Base-by-base conservation (phyloP, 306 rosid species). In the Glycyrrhiza uralensis region DNA sequence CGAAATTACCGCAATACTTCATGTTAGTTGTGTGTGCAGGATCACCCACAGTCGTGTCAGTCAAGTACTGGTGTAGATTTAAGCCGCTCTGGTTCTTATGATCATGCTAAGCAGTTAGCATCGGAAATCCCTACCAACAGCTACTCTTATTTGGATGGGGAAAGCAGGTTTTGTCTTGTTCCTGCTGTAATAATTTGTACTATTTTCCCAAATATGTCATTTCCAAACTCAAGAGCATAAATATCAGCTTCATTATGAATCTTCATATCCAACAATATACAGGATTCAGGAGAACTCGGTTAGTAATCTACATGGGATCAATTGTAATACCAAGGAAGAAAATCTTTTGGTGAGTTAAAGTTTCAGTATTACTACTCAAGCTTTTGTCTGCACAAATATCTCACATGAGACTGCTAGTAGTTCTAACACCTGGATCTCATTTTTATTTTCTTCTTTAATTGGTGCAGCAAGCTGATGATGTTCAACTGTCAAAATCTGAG, bases 21-120 rank as follows among this genome's bases (percentile, higher is more conserved):
- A 20, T 76, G 24, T 68, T 57, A 36, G 19, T 47, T 80, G 68
- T 54, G 33, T 55, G 60, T 86, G 80, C 80, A 87, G 96, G 92
- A 87, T 79, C 81, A 66, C 76, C 56, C 87, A 29, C 84, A 75
- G 50, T 63, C 84, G 32, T 79, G 85, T 58, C 95, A 85, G 57
- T 85, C 88, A 32, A 82, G 17, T 80, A 71, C 46, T 54, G 58
- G 81, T 61, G 74, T 79, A 49, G 90, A 88, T 80, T 64, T 85
- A 74, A 79, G 54, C 74, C 69, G 84, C 59, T 77, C 95, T 82
- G 81, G 85, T 76, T 81, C 90, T 46, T 73, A 66, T 77, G 88
- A 91, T 78, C 92, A 76, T 42, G 88, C 92, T 7, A 78, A 81
- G 76, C 96, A 89, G 68, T 85, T 87, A 68, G 87, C 92, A 64